Percentiles rank a stretch among this genome's conserved stretches.
Conservation (phyloP, 2,329 filamentous ascomycete genomes). For the Exserohilum rostratum region DNA sequence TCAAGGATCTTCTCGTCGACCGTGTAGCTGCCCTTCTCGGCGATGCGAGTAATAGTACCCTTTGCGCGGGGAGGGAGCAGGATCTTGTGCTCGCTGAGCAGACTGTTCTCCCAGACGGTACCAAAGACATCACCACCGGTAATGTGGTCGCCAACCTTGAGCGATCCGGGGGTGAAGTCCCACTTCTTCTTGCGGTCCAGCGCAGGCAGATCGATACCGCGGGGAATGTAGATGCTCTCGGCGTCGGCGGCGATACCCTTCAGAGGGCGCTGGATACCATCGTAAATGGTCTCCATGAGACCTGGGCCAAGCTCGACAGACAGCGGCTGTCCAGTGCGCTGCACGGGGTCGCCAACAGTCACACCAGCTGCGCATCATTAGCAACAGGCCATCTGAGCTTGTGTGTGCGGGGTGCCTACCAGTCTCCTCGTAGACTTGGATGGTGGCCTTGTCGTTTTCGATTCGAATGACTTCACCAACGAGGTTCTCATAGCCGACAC, state of each 20-base stretch:
- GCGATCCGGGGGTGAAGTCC: conserved; percentile 84
- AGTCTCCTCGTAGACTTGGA: conserved; percentile 99
- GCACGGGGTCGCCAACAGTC: conserved; percentile 91
- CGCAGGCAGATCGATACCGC: conserved; percentile 85
- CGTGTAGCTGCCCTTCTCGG: conserved; percentile 88
- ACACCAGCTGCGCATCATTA: conserved; percentile 75
- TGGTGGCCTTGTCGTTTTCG: conserved; percentile 91
- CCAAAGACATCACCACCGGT: conserved; percentile 96
- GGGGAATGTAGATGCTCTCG: conserved; percentile 95
- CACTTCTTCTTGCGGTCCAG: conserved; percentile 92
- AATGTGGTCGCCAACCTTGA: conserved; percentile 97
- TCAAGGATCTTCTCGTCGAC: conserved; percentile 94
- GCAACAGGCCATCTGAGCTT: conserved; percentile 1
- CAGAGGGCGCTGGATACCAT: conserved; percentile 96
- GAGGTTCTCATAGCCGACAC: conserved; percentile 88
- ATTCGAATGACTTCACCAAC: conserved; percentile 99
- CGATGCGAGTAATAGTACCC: conserved; percentile 90
- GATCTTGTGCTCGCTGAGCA: conserved; percentile 92
- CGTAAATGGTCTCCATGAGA: conserved; percentile 98
- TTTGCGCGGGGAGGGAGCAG: conserved; percentile 86
- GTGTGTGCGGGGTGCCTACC: conserved; percentile 60
- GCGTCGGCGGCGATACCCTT: conserved; percentile 78
- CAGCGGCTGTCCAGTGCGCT: conserved; percentile 89
- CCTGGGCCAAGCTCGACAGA: conserved; percentile 97
- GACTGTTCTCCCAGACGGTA: conserved; percentile 92